Evolutionary conservation across 208 protist genomes (phyloP).

Genomic region (Herpetomonas samuelpessoai): DNA sequence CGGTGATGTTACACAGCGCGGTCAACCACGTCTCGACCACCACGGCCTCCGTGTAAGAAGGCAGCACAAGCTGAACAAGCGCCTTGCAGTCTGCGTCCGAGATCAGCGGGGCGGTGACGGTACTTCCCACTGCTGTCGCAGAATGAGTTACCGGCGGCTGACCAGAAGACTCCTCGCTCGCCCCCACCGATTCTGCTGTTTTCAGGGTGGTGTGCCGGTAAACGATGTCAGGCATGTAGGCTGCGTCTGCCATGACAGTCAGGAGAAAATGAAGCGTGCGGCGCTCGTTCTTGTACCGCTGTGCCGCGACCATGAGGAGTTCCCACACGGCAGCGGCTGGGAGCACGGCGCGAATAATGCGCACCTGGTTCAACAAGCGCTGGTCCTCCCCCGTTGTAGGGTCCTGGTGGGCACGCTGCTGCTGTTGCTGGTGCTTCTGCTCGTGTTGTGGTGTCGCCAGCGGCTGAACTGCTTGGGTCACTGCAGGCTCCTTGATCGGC

Average conservation of each 20-base stretch:
- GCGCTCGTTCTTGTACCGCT: slow-evolving; percentile 21
- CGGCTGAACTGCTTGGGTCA: too few relatives aligned
- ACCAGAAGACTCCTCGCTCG: too few relatives aligned
- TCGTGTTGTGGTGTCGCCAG: too few relatives aligned
- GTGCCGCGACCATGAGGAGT: slow-evolving; percentile 10
- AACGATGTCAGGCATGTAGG: slow-evolving; percentile 4
- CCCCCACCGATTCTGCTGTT: too few relatives aligned
- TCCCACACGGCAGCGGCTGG: slow-evolving; percentile 13
- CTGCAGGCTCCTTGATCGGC: not conserved
- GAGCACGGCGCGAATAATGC: slow-evolving; percentile 2
- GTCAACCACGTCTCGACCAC: slow-evolving; percentile 39
- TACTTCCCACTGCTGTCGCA: too few relatives aligned
- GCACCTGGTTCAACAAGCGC: slow-evolving; percentile 2
- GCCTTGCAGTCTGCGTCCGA: slow-evolving; percentile 2
- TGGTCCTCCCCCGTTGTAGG: too few relatives aligned
- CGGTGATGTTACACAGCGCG: slow-evolving; percentile 40
- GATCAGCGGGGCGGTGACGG: slow-evolving; percentile 8
- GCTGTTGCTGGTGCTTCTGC: too few relatives aligned
- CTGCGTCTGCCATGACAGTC: slow-evolving; percentile 23
- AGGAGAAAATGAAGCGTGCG: slow-evolving; percentile 24
- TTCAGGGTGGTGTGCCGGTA: not conserved
- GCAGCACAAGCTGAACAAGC: slow-evolving; percentile 12
- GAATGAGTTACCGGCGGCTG: too few relatives aligned
- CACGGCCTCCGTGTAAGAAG: slow-evolving; percentile 22
- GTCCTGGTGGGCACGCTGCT: too few relatives aligned